Evolutionary conservation across 2,329 filamentous ascomycete species (phyloP).

Genomic region (Juglanconis oblonga): DNA sequence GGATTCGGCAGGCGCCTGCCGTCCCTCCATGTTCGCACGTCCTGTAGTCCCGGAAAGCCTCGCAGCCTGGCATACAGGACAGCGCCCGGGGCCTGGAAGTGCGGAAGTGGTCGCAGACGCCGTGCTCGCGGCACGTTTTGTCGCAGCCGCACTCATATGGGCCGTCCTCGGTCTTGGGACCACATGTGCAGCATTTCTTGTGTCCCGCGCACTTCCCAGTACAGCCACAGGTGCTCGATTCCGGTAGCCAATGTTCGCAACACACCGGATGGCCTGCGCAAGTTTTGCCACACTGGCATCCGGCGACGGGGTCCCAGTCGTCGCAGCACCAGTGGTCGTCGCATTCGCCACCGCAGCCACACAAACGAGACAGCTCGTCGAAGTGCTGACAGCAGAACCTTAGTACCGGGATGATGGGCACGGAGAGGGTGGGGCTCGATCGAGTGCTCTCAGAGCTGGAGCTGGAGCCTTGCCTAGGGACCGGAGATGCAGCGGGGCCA

Average conservation of each 20-base stretch:
- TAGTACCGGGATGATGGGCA: not conserved
- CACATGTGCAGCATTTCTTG: not conserved
- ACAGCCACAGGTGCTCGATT: not conserved
- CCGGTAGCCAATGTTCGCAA: not conserved
- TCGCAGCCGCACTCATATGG: not conserved
- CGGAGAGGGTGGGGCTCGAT: not conserved
- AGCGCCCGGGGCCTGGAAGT: not conserved
- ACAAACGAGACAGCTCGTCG: not conserved
- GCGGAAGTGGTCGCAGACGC: not conserved
- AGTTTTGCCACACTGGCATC: not conserved
- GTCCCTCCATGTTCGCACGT: not conserved
- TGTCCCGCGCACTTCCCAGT: not conserved
- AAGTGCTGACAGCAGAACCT: not conserved
- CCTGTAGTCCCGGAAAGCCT: not conserved
- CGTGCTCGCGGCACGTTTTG: not conserved
- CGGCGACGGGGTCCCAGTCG: not conserved
- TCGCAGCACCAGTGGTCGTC: not conserved
- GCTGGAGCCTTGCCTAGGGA: not conserved
- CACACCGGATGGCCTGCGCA: not conserved
- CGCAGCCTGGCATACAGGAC: not conserved
- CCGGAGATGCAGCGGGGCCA: not conserved
- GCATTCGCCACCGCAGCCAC: not conserved
- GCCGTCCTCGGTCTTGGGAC: not conserved
- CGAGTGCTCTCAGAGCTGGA: too few species aligned
- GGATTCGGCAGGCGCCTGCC: not conserved